A percentile compares a stretch with the other conserved stretches of the same genome.
Conservation (phyloP, 148 eudicot genomes). For the Rhododendron simsii region DNA sequence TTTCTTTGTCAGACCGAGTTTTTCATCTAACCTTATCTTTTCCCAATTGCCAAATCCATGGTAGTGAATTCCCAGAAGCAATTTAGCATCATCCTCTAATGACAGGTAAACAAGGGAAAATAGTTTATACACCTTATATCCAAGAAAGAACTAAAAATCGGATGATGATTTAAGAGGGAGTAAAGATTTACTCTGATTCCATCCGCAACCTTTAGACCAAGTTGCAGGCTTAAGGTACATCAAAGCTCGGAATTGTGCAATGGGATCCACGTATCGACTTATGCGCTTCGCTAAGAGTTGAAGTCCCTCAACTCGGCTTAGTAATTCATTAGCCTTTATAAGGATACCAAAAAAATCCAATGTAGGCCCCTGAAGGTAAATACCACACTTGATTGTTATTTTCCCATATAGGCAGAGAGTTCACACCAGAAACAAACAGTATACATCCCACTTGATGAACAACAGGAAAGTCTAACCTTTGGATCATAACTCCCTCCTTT, state of each 20-base stretch:
- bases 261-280: conserved; percentile 65
- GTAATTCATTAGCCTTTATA: conserved; percentile 88
- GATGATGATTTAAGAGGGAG: conserved; percentile 5
- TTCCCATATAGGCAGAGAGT: background rate
- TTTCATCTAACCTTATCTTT: conserved; percentile 84
- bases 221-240: conserved; percentile 90
- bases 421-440: background rate
- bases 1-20: conserved; percentile 81
- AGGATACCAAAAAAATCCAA: conserved; percentile 97
- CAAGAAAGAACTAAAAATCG: background rate
- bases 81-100: conserved; percentile 91
- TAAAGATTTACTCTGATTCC: conserved; percentile 84
- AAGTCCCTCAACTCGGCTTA: conserved; percentile 87
- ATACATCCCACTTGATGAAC: background rate
- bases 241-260: conserved; percentile 77
- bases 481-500: conserved; percentile 57
- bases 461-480: conserved; percentile 40
- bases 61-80: conserved; percentile 88
- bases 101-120: conserved; percentile 10
- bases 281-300: conserved; percentile 87
- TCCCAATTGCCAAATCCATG: conserved; percentile 99
- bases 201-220: conserved; percentile 99
- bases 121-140: background rate
- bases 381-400: conserved; percentile 1
- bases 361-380: conserved; percentile 61